A percentile compares a stretch with the other conserved stretches of the same genome.
Conservation (phyloP, 331 rosid species). For the Quercus lobata region DNA sequence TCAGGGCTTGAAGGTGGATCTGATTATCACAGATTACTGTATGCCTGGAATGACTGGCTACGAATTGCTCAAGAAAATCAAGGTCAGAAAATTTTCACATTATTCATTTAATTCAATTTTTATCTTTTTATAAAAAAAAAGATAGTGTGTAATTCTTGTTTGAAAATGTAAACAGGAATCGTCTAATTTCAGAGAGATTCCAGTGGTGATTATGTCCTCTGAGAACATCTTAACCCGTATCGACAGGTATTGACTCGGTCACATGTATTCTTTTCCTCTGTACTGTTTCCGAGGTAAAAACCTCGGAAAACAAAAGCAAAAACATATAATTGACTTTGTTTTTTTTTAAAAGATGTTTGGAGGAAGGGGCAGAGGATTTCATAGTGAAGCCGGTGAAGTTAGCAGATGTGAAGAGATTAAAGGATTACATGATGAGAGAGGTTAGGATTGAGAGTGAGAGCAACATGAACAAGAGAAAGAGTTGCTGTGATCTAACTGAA, state of each 20-base stretch:
- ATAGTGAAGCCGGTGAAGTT: slow-evolving; percentile 94
- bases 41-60: slow-evolving; percentile 99
- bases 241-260: slow-evolving; percentile 43
- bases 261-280: rapidly evolving
- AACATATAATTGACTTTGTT: background rate
- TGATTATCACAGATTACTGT: slow-evolving; percentile 93
- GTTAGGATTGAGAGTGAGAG: slow-evolving; percentile 22
- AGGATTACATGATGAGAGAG: slow-evolving; percentile 63
- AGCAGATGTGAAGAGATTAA: slow-evolving; percentile 76
- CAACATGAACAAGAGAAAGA: slow-evolving; percentile 71
- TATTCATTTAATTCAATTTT: background rate
- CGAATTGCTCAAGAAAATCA: slow-evolving; percentile 87
- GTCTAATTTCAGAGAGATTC: slow-evolving; percentile 66
- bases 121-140: rapidly evolving
- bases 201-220: slow-evolving; percentile 97
- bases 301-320: no score
- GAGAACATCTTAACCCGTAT: slow-evolving; percentile 90
- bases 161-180: slow-evolving; percentile 52
- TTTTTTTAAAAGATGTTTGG: slow-evolving; percentile 52
- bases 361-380: slow-evolving; percentile 98
- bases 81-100: slow-evolving; percentile 32
- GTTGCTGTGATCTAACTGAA: slow-evolving; percentile 38
- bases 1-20: slow-evolving; percentile 85
- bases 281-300: no score
- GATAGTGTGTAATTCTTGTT: no score